Conservation (phyloP, 176 grass and related monocot genomes). For the bread wheat (Triticum aestivum) region IWGSC_CS_RefSeq_v2.1 NC_057803.1:520646858-520647357, state of each 20-base stretch:
- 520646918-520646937: slow-evolving; percentile 90
- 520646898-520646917: slow-evolving; percentile 89
- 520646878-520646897: slow-evolving; percentile 94
- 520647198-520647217: slow-evolving; percentile 67
- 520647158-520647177: slow-evolving; percentile 87
- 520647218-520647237: slow-evolving; percentile 85
- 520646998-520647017: slow-evolving; percentile 89
- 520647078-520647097: slow-evolving; percentile 85
- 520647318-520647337: slow-evolving; percentile 93
- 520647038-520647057: slow-evolving; percentile 84
- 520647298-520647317: slow-evolving; percentile 91
- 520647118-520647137: slow-evolving; percentile 90
- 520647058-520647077: slow-evolving; percentile 86
- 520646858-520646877: slow-evolving; percentile 86
- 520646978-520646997: slow-evolving; percentile 85
- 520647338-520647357: slow-evolving; percentile 63
- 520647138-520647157: slow-evolving; percentile 93
- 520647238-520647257: slow-evolving; percentile 77
- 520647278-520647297: slow-evolving; percentile 72
- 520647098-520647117: slow-evolving; percentile 92
- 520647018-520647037: slow-evolving; percentile 90
- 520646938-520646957: slow-evolving; percentile 77
- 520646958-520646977: slow-evolving; percentile 78
- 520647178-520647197: slow-evolving; percentile 82
- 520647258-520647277: slow-evolving; percentile 84